These are phyloP conservation scores for Neopestalotiopsis sp. DNA, from an alignment of 2,329 filamentous ascomycete genomes.

Conservation along the genomic window DNA sequence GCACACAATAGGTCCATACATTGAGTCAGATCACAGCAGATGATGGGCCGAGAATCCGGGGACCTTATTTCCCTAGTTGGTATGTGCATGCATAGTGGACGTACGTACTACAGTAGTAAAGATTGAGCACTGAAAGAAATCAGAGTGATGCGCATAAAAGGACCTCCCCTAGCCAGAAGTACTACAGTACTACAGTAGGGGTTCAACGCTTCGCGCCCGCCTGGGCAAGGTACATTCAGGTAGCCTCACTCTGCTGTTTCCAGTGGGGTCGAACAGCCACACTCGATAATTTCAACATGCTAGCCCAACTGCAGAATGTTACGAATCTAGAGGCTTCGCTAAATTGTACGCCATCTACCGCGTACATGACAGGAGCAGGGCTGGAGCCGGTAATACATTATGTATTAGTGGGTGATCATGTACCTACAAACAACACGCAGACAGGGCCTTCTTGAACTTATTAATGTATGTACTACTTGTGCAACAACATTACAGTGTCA, in stretches of 20 bases:
- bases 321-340: slow-evolving; percentile 16
- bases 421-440: too few species aligned
- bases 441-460: neutral
- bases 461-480: too few species aligned
- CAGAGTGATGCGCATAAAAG: slow-evolving; percentile 3
- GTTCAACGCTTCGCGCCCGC: neutral
- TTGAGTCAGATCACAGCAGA: neutral
- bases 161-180: neutral
- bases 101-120: neutral
- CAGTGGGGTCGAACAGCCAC: slow-evolving; percentile 10
- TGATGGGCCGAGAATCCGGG: slow-evolving; percentile 1
- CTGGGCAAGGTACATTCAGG: neutral
- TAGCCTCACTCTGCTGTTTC: neutral
- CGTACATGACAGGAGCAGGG: slow-evolving; percentile 7
- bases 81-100: neutral
- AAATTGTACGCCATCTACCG: slow-evolving; percentile 19
- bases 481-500: too few species aligned
- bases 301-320: neutral
- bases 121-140: neutral
- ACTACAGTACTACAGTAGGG: neutral
- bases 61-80: neutral
- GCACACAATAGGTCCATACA: neutral
- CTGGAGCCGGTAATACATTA: neutral
- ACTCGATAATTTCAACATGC: slow-evolving; percentile 17
- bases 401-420: too few species aligned